Base-by-base conservation (phyloP, 345 rosid species). In the Eucalyptus fibrosa region DNA sequence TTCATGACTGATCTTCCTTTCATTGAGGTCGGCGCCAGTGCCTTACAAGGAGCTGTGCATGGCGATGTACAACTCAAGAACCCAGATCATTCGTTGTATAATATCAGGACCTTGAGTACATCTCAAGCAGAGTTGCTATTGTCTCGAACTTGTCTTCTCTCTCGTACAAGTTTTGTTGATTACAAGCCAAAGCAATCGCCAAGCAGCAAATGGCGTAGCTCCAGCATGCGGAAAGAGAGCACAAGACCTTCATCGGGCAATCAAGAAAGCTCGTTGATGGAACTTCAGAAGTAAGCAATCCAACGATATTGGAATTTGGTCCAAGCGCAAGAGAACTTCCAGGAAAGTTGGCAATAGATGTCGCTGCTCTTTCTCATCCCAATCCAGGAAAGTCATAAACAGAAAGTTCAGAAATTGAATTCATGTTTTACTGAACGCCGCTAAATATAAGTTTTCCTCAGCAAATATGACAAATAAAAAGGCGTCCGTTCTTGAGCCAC, bases 381-480 rank as follows among this genome's bases (percentile, higher is more conserved):
- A 65, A 65, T 7, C 37, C 21, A 15, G 21, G 37, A 65, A n/a
- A 65, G 17, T 65, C 37, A n/a, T n/a, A n/a, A 65, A n/a, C 11
- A 65, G 37, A 65, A n/a, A 65, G 1, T n/a, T n/a, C 2, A 3
- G 19, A 65, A 65, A n/a, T n/a, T n/a, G 40, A n/a, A 65, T 65
- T n/a, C 37, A 15, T 10, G 11, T 65, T n/a, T 18, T 15, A n/a
- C 5, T n/a, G 21, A 15, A 65, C 11, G 9, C 60, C 5, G 19
- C 77, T n/a, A 65, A 15, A 65, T n/a, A 65, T 16, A 65, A 65
- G 37, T n/a, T 65, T n/a, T 65, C 37, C 77, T 65, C 37, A n/a
- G 37, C 37, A 1, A 4, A n/a, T 65, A 4, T 7, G 19, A 7
- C 11, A 1, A 4, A 15, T 7, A 65, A n/a, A n/a, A 3, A 15